Evolutionary conservation across 345 rosid species (phyloP).

Genomic region (Chamaenerion angustifolium): DNA sequence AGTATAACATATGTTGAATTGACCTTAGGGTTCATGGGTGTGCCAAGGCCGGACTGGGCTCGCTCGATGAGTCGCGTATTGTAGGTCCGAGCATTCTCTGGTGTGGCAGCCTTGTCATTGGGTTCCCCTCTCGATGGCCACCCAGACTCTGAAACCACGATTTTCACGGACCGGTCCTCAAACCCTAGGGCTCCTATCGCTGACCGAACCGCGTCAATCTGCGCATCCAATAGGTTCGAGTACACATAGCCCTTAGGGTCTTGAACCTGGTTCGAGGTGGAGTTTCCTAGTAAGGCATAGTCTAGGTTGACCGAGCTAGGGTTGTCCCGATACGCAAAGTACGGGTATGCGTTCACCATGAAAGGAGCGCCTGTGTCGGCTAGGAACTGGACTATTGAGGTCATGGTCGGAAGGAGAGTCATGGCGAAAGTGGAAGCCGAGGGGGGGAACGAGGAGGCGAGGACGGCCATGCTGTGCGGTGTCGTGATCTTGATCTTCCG

Average conservation of each 20-base stretch:
- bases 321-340: constrained; percentile 46
- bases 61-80: constrained; percentile 49
- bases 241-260: constrained; percentile 43
- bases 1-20: not conserved
- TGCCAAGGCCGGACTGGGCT: constrained; percentile 37
- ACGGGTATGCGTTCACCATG: constrained; percentile 59
- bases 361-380: constrained; percentile 41
- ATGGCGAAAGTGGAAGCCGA: constrained; percentile 38
- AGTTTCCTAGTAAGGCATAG: constrained; percentile 42
- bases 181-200: constrained; percentile 38
- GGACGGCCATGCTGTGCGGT: constrained; percentile 53
- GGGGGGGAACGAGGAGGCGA: constrained; percentile 51
- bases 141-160: constrained; percentile 42
- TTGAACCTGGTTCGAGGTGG: constrained; percentile 25
- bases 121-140: constrained; percentile 51
- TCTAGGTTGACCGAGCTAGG: constrained; percentile 30
- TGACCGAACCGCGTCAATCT: constrained; percentile 47
- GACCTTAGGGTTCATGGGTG: constrained; percentile 40
- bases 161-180: constrained; percentile 26
- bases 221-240: constrained; percentile 53
- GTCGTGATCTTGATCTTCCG: constrained; percentile 57
- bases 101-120: constrained; percentile 31
- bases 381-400: constrained; percentile 32
- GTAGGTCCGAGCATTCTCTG: constrained; percentile 34
- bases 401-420: constrained; percentile 34